These are phyloP conservation scores for Hemileccinum impolitum DNA, from an alignment of 768 basidiomycete genomes.

Conservation along the genomic window DNA sequence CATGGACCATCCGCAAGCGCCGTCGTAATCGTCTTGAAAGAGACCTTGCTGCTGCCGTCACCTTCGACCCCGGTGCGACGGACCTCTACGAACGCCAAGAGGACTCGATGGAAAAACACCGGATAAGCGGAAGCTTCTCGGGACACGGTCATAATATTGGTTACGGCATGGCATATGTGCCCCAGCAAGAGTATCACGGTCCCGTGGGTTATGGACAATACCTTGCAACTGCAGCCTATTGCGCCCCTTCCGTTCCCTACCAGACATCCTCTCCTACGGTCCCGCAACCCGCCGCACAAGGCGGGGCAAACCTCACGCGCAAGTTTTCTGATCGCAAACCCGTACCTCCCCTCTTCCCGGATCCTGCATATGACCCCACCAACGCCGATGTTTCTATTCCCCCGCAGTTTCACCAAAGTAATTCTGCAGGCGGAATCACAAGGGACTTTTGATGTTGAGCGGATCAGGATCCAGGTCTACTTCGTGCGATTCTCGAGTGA, in stretches of 20 bases:
- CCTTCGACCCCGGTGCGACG: constrained; percentile 44
- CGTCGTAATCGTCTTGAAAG: constrained; percentile 37
- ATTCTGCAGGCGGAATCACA: background rate
- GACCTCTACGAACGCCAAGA: constrained; percentile 26
- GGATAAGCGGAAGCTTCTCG: constrained; percentile 24
- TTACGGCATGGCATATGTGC: constrained; percentile 16
- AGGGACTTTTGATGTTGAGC: constrained; percentile 2
- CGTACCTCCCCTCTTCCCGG: constrained; percentile 27
- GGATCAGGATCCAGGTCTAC: background rate
- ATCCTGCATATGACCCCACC: constrained; percentile 23
- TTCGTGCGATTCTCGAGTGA: constrained; percentile 7
- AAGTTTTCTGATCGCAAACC: constrained; percentile 35
- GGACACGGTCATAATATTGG: constrained; percentile 23
- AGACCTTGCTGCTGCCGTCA: constrained; percentile 42
- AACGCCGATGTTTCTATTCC: constrained; percentile 21
- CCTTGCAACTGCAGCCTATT: constrained; percentile 7
- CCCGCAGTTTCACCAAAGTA: constrained; percentile 13
- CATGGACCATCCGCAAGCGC: constrained; percentile 49
- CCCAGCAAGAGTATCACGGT: constrained; percentile 19
- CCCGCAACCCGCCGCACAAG: constrained; percentile 13
- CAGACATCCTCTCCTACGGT: constrained; percentile 7
- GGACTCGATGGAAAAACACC: constrained; percentile 16
- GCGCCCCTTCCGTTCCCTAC: constrained; percentile 9
- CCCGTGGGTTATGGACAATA: constrained; percentile 23
- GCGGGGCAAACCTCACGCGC: constrained; percentile 32